Evolutionary conservation across 2,329 filamentous ascomycete genomes (phyloP).

Genomic region (Xylariaceae sp.): DNA sequence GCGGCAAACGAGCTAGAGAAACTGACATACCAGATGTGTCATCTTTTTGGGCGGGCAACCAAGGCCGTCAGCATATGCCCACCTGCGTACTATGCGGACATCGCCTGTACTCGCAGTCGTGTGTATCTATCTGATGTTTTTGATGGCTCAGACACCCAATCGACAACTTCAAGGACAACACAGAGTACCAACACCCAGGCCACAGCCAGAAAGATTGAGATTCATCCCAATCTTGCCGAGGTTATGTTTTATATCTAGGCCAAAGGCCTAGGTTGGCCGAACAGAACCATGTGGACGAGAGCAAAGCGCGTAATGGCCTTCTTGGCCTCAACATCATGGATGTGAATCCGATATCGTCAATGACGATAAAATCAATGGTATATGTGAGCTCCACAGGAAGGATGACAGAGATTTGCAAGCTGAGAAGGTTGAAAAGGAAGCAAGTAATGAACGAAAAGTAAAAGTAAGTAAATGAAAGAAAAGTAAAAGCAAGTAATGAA

Average conservation of each 20-base stretch:
- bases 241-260: neutral
- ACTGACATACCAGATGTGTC: slow-evolving; percentile 76
- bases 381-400: neutral
- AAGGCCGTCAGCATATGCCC: slow-evolving; percentile 85
- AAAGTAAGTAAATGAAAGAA: no score
- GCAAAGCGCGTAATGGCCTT: no score
- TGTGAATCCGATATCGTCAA: neutral
- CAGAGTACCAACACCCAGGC: neutral
- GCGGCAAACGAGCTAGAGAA: slow-evolving; percentile 68
- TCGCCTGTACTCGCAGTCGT: slow-evolving; percentile 75
- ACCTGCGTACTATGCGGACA: slow-evolving; percentile 86
- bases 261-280: neutral
- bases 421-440: neutral
- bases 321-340: neutral
- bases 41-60: slow-evolving; percentile 81
- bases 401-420: neutral
- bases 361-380: neutral
- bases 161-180: neutral
- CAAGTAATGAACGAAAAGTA: no score
- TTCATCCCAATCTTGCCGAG: neutral
- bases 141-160: slow-evolving; percentile 40
- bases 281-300: no score
- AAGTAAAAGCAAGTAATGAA: no score
- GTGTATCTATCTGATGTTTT: slow-evolving; percentile 67
- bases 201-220: neutral